Evolutionary conservation across 2,329 filamentous ascomycete species (phyloP).

Genomic region (Ploettnerulaceae sp.): DNA sequence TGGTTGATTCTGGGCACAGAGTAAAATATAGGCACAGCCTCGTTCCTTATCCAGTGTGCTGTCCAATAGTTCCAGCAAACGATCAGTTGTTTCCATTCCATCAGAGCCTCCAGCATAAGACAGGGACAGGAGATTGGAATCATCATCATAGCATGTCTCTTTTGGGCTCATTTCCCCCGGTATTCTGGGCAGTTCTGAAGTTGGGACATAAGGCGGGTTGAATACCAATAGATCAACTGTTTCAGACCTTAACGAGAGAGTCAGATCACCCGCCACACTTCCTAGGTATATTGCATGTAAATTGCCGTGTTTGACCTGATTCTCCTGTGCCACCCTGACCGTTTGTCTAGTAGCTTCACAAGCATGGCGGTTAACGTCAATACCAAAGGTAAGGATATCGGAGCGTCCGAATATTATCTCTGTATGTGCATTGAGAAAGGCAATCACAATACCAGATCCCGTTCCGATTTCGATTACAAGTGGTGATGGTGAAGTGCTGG

Average conservation of each 20-base stretch:
- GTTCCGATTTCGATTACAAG: slow-evolving; percentile 82
- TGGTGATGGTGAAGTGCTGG: slow-evolving; percentile 40
- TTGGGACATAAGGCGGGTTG: slow-evolving; percentile 96
- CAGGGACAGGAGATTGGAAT: slow-evolving; percentile 77
- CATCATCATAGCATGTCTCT: slow-evolving; percentile 59
- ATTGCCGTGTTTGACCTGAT: slow-evolving; percentile 33
- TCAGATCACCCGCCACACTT: slow-evolving; percentile 66
- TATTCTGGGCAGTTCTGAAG: slow-evolving; percentile 62
- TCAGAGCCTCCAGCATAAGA: slow-evolving; percentile 85
- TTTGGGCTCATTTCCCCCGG: slow-evolving; percentile 33
- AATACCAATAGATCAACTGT: slow-evolving; percentile 83
- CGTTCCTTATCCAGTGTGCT: slow-evolving; percentile 52
- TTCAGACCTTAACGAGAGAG: slow-evolving; percentile 51
- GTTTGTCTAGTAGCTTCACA: slow-evolving; percentile 72
- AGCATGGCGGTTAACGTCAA: slow-evolving; percentile 83
- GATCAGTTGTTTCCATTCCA: slow-evolving; percentile 90
- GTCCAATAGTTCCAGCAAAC: slow-evolving; percentile 67
- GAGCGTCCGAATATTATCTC: slow-evolving; percentile 64
- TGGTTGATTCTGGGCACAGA: slow-evolving; percentile 89
- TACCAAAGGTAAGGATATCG: slow-evolving; percentile 65
- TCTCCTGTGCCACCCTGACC: slow-evolving; percentile 45
- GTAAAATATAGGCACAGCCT: slow-evolving; percentile 82
- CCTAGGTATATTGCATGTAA: slow-evolving; percentile 54
- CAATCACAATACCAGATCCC: slow-evolving; percentile 90
- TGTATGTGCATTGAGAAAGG: slow-evolving; percentile 77